Evolutionary conservation across 805 yeast genomes (phyloP).

Genomic region (Babjeviella inositovora): DNA sequence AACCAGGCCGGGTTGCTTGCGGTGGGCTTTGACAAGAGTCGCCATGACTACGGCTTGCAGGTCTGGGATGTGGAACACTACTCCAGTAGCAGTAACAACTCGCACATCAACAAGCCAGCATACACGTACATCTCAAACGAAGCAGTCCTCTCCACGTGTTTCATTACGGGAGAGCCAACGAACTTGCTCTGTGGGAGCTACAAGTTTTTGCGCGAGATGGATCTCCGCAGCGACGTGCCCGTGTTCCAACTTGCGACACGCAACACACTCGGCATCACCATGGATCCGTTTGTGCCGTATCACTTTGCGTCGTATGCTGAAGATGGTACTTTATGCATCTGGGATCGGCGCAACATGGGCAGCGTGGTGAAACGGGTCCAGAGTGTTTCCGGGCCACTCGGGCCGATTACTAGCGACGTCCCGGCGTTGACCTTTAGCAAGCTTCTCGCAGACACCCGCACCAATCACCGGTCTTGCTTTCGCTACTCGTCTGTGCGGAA

Average conservation of each 20-base stretch:
- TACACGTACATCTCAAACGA: constrained; percentile 57
- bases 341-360: constrained; percentile 58
- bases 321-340: constrained; percentile 70
- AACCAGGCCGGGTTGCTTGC: constrained; percentile 52
- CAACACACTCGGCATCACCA: constrained; percentile 47
- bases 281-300: constrained; percentile 53
- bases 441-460: constrained; percentile 44
- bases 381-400: constrained; percentile 5
- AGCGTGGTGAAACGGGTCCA: constrained; percentile 7
- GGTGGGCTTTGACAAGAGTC: constrained; percentile 63
- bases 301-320: constrained; percentile 66
- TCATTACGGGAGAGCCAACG: constrained; percentile 38
- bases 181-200: constrained; percentile 60
- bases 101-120: constrained; percentile 35
- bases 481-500: constrained; percentile 47
- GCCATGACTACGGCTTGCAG: constrained; percentile 62
- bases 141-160: constrained; percentile 50
- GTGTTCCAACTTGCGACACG: constrained; percentile 63
- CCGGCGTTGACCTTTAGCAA: constrained; percentile 49
- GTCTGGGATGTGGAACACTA: constrained; percentile 68
- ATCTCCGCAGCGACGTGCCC: constrained; percentile 49
- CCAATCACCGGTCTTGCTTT: constrained; percentile 46
- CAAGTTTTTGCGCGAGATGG: constrained; percentile 66
- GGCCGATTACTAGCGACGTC: constrained; percentile 18
- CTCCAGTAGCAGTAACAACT: constrained; percentile 24